phyloP scores from a whole-genome alignment of 257 asterid species.

The Ajuga chamaepitys region DNA sequence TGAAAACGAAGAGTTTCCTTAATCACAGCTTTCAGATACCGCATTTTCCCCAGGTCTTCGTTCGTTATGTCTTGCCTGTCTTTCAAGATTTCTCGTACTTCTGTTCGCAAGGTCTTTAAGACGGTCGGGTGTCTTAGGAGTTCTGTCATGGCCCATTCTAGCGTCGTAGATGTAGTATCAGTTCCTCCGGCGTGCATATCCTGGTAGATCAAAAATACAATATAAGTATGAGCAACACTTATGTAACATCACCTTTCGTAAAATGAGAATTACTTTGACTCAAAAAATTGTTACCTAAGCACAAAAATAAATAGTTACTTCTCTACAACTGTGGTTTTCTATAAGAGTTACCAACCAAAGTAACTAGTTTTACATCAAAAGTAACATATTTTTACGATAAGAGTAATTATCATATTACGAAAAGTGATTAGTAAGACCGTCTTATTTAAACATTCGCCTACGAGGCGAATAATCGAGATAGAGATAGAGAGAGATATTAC shows the following conservation, averaged over 20 bases:
- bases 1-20: conserved; percentile 37
- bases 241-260: too few species aligned
- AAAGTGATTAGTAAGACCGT: too few species aligned
- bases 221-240: too few species aligned
- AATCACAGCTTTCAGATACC: conserved; percentile 35
- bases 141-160: conserved; percentile 53
- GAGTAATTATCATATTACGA: too few species aligned
- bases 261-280: too few species aligned
- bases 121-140: conserved; percentile 29
- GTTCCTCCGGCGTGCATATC: conserved; percentile 42
- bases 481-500: not conserved
- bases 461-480: not conserved
- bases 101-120: conserved; percentile 23
- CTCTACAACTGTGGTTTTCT: too few species aligned
- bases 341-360: too few species aligned
- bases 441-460: not conserved
- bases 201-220: not conserved
- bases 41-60: conserved; percentile 37
- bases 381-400: too few species aligned
- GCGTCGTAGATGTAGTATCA: conserved; percentile 25
- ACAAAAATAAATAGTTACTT: too few species aligned
- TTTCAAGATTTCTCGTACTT: conserved; percentile 17
- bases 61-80: conserved; percentile 24
- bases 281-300: too few species aligned
- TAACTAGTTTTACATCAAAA: too few species aligned